A percentile compares a stretch with the other conserved stretches of the same genome.
Conservation (phyloP, 106 monocot genomes). For the Cymbidium sinense region DNA sequence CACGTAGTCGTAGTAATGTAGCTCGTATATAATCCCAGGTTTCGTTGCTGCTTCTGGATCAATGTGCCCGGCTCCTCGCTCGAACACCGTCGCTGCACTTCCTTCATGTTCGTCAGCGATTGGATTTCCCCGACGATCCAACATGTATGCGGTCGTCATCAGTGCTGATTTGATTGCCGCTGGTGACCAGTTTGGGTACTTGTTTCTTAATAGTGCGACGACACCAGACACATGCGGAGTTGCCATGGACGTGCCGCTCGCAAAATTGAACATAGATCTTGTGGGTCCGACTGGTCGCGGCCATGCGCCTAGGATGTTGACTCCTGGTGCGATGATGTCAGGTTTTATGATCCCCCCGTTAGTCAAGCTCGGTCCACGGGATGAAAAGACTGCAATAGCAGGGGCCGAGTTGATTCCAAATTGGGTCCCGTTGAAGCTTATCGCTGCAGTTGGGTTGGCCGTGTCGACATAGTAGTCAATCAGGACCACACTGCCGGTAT, state of each 20-base stretch:
- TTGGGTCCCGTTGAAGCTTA: slow-evolving; percentile 26
- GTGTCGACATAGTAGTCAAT: slow-evolving; percentile 11
- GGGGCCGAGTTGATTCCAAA: slow-evolving; percentile 24
- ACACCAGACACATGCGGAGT: slow-evolving; percentile 36
- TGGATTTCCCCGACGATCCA: neutral
- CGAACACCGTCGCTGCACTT: slow-evolving; percentile 24
- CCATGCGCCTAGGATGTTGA: slow-evolving; percentile 42
- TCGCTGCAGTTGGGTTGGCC: slow-evolving; percentile 20
- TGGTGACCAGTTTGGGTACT: slow-evolving; percentile 34
- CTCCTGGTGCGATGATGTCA: slow-evolving; percentile 35
- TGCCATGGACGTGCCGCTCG: slow-evolving; percentile 44
- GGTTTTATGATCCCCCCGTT: slow-evolving; percentile 43
- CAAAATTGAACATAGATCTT: slow-evolving; percentile 20
- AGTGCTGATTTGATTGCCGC: slow-evolving; percentile 35
- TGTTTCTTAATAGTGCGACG: slow-evolving; percentile 24
- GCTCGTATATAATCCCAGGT: slow-evolving; percentile 38
- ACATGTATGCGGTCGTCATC: slow-evolving; percentile 25
- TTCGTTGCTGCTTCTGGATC: slow-evolving; percentile 20
- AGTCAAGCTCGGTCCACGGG: slow-evolving; percentile 26
- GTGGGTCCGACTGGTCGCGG: slow-evolving; percentile 20
- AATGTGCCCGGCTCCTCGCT: slow-evolving; percentile 35
- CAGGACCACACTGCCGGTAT: slow-evolving; percentile 6
- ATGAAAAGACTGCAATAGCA: slow-evolving; percentile 28
- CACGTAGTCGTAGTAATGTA: slow-evolving; percentile 18
- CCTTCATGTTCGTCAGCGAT: slow-evolving; percentile 17